These are phyloP conservation scores for Trypanosoma brucei DNA, from an alignment of 208 protist species.

Conservation along the genomic window DNA sequence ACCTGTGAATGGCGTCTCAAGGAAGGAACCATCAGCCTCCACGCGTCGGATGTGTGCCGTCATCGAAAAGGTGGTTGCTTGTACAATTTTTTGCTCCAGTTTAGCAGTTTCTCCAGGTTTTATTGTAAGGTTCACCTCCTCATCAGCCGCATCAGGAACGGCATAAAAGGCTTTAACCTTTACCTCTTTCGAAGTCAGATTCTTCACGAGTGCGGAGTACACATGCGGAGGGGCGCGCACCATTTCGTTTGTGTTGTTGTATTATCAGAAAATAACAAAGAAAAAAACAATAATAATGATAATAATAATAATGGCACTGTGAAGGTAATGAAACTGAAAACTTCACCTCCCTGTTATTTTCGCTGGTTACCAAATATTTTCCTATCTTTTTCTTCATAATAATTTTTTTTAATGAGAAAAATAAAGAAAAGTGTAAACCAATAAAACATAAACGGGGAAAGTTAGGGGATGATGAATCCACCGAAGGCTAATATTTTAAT, in stretches of 20 bases:
- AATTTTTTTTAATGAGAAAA: no score
- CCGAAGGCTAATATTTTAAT: no score
- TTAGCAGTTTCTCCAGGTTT: conserved; percentile 20
- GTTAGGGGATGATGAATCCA: no score
- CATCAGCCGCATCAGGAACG: conserved; percentile 15
- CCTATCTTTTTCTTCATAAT: no score
- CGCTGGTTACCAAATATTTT: no score
- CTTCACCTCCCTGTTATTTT: no score
- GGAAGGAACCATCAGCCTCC: conserved; percentile 27
- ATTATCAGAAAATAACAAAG: background rate
- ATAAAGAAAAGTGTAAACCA: no score
- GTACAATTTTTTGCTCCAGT: conserved; percentile 32
- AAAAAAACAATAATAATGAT: no score
- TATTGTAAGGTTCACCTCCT: conserved; percentile 21
- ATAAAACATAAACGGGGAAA: no score
- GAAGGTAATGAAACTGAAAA: no score
- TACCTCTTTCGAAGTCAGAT: conserved; percentile 27
- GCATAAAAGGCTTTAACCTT: conserved; percentile 39
- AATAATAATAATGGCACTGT: no score
- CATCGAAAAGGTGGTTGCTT: conserved; percentile 19
- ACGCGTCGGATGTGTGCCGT: conserved; percentile 33
- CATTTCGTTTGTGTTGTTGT: conserved; percentile 24
- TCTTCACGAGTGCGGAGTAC: conserved; percentile 58
- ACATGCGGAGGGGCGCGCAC: conserved; percentile 54
- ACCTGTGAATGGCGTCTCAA: conserved; percentile 23